phyloP scores from a whole-genome alignment of 2,329 filamentous ascomycete species.

The Leptographium wingfieldii region DNA sequence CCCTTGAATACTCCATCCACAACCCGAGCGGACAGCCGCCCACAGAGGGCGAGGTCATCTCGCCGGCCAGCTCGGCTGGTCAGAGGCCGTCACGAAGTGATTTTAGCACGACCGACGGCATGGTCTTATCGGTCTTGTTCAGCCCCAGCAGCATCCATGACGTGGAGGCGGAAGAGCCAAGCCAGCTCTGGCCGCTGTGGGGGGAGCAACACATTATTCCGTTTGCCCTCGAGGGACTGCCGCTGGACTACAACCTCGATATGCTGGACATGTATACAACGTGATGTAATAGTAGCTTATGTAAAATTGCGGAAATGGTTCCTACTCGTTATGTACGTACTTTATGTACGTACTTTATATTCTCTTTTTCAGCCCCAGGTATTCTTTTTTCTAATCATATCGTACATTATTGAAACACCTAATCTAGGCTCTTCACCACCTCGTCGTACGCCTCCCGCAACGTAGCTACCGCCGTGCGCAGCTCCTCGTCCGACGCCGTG shows the following conservation, averaged over 20 bases:
- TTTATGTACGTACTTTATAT: not conserved
- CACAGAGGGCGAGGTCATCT: not conserved
- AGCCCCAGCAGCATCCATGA: not conserved
- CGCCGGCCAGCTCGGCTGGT: not conserved
- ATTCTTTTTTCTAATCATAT: not conserved
- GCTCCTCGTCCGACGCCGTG: conserved; percentile 19
- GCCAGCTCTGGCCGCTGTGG: conserved; percentile 5
- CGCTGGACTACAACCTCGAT: conserved; percentile 5
- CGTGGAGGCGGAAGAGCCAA: not conserved
- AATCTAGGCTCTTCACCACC: not conserved
- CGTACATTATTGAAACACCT: too few relatives aligned
- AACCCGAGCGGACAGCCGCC: conserved; percentile 3
- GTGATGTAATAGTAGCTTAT: not conserved
- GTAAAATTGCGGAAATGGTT: too few relatives aligned
- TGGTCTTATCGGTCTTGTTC: not conserved
- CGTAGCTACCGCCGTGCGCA: not conserved
- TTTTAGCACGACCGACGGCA: not conserved
- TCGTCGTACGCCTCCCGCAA: not conserved
- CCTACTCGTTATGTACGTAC: not conserved
- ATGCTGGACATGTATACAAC: conserved; percentile 1
- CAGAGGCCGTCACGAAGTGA: too few relatives aligned
- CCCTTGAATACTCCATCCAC: conserved; percentile 9
- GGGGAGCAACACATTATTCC: conserved; percentile 5
- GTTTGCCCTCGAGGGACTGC: conserved; percentile 5
- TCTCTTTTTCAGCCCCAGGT: too few relatives aligned